Percentiles rank a stretch among this genome's conserved stretches.
Evolutionary conservation across 2,329 filamentous ascomycete species (phyloP).

Genomic region (Xylaria sp.): DNA sequence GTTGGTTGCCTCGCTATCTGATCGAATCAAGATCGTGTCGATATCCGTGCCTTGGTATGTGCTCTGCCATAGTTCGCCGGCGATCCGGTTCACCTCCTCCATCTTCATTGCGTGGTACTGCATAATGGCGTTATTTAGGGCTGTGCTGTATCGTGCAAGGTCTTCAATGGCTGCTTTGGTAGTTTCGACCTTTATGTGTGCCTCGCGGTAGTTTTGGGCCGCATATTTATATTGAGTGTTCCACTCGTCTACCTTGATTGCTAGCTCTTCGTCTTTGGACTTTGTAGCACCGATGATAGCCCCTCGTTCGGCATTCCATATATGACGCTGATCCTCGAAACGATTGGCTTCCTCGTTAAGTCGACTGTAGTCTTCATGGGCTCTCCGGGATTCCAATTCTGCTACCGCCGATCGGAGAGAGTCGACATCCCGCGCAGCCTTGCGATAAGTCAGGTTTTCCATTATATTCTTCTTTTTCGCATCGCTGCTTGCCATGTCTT

Average conservation of each 20-base stretch:
- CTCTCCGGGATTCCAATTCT: conserved; percentile 81
- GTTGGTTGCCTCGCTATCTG: conserved; percentile 80
- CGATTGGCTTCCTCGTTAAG: conserved; percentile 75
- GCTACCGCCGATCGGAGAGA: conserved; percentile 75
- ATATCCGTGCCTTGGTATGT: conserved; percentile 98
- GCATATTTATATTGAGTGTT: conserved; percentile 89
- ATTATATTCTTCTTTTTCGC: conserved; percentile 86
- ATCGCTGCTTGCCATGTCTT: conserved; percentile 81
- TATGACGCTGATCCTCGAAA: conserved; percentile 75
- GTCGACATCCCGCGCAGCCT: conserved; percentile 75
- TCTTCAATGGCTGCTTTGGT: conserved; percentile 95
- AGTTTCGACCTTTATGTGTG: conserved; percentile 89
- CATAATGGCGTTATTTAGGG: conserved; percentile 97
- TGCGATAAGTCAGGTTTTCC: conserved; percentile 89
- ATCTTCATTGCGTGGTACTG: conserved; percentile 96
- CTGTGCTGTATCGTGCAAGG: conserved; percentile 81
- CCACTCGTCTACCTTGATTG: conserved; percentile 79
- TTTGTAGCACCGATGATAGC: conserved; percentile 82
- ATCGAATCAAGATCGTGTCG: conserved; percentile 94
- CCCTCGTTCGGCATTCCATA: conserved; percentile 77
- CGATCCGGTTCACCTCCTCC: conserved; percentile 96
- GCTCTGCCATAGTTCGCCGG: conserved; percentile 95
- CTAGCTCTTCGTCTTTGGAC: conserved; percentile 84
- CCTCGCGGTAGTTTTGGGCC: conserved; percentile 81
- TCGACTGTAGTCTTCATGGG: conserved; percentile 81